These are phyloP conservation scores for Arthrobotrys musiformis DNA, from an alignment of 2,329 filamentous ascomycete species.

Conservation along the genomic window DNA sequence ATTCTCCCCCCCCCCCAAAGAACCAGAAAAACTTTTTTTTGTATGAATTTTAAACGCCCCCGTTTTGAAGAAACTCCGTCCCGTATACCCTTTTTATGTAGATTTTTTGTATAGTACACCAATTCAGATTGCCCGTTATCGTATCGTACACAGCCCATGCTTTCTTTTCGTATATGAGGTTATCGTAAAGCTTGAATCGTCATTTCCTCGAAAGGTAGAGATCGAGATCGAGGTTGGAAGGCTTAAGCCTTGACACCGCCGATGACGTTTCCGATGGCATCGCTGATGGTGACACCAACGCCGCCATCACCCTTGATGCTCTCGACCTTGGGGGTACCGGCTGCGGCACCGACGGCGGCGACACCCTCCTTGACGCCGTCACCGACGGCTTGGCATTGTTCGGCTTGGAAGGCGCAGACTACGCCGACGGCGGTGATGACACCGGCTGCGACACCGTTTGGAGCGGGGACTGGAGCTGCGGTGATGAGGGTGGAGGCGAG, in stretches of 20 bases:
- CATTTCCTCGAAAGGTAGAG: not conserved
- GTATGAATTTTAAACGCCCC: not conserved
- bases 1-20: not conserved
- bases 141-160: slow-evolving; percentile 6
- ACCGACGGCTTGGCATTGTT: slow-evolving; percentile 20
- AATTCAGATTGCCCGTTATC: not conserved
- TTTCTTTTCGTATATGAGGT: not conserved
- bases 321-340: not conserved
- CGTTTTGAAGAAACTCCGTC: not conserved
- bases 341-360: not conserved
- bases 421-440: slow-evolving; percentile 8
- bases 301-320: not conserved
- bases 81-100: not conserved
- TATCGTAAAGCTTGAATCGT: not conserved
- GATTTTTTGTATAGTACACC: not conserved
- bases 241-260: not conserved
- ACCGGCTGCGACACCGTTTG: not conserved
- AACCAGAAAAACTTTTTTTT: not conserved
- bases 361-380: slow-evolving; percentile 2
- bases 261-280: slow-evolving; percentile 1
- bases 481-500: not conserved
- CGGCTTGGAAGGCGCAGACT: slow-evolving; percentile 17
- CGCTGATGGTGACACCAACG: not conserved
- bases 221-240: not conserved
- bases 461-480: not conserved